Conservation (phyloP, 495 filamentous ascomycete genomes). For the Aspergillus sclerotioniger region DNA sequence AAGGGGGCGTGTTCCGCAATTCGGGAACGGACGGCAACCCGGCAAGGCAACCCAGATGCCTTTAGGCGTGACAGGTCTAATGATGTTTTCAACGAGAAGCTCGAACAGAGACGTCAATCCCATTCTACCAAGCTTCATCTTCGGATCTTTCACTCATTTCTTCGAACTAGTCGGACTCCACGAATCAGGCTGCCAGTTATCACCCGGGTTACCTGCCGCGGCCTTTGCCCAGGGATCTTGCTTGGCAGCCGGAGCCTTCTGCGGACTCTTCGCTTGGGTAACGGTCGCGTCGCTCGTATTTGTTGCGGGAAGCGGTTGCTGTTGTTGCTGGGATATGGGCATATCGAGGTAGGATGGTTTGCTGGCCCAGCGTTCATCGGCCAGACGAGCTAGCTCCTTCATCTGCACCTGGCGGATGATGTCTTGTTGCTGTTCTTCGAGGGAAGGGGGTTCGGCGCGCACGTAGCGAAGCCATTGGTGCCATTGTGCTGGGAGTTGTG, state of each 20-base stretch:
- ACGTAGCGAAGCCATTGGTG: constrained; percentile 95
- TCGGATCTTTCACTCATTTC: constrained; percentile 23
- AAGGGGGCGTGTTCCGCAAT: not conserved
- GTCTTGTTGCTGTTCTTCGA: constrained; percentile 74
- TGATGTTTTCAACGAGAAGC: not conserved
- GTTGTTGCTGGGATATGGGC: constrained; percentile 33
- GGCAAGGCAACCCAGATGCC: not conserved
- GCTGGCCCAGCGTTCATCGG: constrained; percentile 82
- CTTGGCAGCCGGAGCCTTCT: constrained; percentile 23
- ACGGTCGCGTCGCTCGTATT: constrained; percentile 31
- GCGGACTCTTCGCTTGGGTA: constrained; percentile 4
- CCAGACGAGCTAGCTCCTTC: constrained; percentile 70
- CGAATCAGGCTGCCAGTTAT: constrained; percentile 72
- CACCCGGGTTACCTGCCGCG: constrained; percentile 53
- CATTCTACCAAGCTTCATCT: not conserved
- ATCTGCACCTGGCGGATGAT: constrained; percentile 63
- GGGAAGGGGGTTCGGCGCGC: constrained; percentile 63
- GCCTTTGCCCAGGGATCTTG: constrained; percentile 62
- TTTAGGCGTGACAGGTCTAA: not conserved
- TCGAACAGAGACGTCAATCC: not conserved
- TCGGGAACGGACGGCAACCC: not conserved
- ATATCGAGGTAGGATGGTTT: constrained; percentile 65
- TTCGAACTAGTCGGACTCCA: constrained; percentile 57
- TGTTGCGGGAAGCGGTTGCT: constrained; percentile 37
- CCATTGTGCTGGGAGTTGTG: constrained; percentile 67